Conservation (phyloP, 2,329 filamentous ascomycete species). For the Cladosporium sp. region DNA sequence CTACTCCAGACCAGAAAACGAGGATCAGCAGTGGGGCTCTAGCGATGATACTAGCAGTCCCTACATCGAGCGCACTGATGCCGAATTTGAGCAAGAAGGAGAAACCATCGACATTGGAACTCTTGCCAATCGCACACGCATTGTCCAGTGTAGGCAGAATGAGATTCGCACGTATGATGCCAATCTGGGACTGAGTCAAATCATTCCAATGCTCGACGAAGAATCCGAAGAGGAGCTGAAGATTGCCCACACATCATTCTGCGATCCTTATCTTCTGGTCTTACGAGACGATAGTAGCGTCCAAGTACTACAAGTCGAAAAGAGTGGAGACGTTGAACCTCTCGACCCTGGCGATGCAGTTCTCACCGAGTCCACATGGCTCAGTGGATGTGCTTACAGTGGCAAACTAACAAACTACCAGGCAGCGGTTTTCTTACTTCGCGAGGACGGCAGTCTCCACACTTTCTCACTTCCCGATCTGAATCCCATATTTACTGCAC, state of each 20-base stretch:
- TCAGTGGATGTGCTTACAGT: conserved; percentile 78
- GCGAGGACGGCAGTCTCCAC: conserved; percentile 64
- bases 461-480: conserved; percentile 74
- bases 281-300: conserved; percentile 79
- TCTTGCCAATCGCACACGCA: conserved; percentile 72
- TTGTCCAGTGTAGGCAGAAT: conserved; percentile 81
- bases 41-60: conserved; percentile 9
- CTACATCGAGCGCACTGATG: conserved; percentile 59
- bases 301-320: conserved; percentile 73
- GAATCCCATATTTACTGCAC: conserved; percentile 67
- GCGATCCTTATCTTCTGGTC: conserved; percentile 79
- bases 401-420: conserved; percentile 52
- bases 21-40: conserved; percentile 10
- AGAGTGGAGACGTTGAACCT: conserved; percentile 65
- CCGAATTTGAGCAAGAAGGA: conserved; percentile 89
- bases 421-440: conserved; percentile 73
- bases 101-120: conserved; percentile 81
- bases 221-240: conserved; percentile 77
- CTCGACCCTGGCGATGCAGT: conserved; percentile 45
- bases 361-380: conserved; percentile 73
- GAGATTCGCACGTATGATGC: conserved; percentile 89
- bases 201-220: conserved; percentile 88
- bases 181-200: conserved; percentile 86
- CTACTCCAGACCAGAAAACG: conserved; percentile 18
- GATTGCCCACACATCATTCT: conserved; percentile 75